phyloP scores from a whole-genome alignment of 163 green algal genomes.

The Chlorella variabilis region DNA sequence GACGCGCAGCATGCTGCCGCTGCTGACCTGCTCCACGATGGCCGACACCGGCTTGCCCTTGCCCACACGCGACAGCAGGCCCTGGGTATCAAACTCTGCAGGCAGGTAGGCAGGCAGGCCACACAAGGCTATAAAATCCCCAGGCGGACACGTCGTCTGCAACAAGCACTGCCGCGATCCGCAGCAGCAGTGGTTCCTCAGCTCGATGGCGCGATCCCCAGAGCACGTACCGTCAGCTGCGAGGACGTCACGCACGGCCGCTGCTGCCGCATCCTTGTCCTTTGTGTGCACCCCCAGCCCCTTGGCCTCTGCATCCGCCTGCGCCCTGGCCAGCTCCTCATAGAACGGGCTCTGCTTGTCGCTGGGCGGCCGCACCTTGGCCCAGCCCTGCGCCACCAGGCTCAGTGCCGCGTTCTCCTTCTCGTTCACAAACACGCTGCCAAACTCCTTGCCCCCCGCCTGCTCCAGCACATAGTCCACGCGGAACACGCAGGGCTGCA shows the following conservation, averaged over 20 bases:
- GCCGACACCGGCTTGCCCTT: conserved; percentile 83
- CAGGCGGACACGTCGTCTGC: too few species aligned
- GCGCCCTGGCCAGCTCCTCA: conserved; percentile 73
- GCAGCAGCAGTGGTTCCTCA: too few species aligned
- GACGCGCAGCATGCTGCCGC: conserved; percentile 80
- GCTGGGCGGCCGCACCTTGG: conserved; percentile 76
- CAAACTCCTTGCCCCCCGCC: conserved; percentile 91
- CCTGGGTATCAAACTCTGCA: conserved; percentile 67
- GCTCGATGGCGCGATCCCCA: too few species aligned
- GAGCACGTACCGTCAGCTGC: conserved; percentile 22
- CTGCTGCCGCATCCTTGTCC: conserved; percentile 44
- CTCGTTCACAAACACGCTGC: conserved; percentile 80
- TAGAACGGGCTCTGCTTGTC: conserved; percentile 82
- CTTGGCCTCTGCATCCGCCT: conserved; percentile 68
- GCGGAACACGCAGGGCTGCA: conserved; percentile 83
- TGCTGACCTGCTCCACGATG: conserved; percentile 87
- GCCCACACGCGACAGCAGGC: conserved; percentile 71
- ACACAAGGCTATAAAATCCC: too few species aligned
- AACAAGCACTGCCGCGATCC: too few species aligned
- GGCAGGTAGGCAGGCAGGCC: not conserved
- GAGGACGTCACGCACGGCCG: conserved; percentile 38
- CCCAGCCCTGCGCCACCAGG: conserved; percentile 79
- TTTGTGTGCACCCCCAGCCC: conserved; percentile 78
- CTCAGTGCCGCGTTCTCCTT: conserved; percentile 66
- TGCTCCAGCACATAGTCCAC: conserved; percentile 92